Evolutionary conservation across 768 basidiomycete genomes (phyloP).

Genomic region (Gymnopilus junonius): DNA sequence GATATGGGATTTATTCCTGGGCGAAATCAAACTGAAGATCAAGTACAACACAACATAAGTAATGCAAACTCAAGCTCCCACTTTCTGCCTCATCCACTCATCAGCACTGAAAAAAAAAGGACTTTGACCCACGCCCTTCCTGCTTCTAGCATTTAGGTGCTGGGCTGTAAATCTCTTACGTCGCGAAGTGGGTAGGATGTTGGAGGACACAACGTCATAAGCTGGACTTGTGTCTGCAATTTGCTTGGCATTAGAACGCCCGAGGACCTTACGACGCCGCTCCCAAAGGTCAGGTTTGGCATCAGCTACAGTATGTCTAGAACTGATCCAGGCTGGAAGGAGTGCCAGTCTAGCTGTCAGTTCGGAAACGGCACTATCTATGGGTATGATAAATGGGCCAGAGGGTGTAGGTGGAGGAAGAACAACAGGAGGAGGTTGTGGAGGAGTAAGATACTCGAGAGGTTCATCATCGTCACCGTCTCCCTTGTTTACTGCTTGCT

Average conservation of each 20-base stretch:
- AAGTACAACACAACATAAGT: not conserved
- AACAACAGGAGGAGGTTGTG: not conserved
- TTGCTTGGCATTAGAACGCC: not conserved
- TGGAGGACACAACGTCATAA: not conserved
- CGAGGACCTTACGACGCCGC: not conserved
- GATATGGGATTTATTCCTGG: not conserved
- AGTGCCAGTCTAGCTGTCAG: not conserved
- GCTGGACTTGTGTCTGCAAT: not conserved
- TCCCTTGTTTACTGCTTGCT: not conserved
- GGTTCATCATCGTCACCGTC: constrained; percentile 1
- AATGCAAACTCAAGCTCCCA: not conserved
- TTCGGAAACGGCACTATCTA: not conserved
- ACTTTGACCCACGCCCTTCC: not conserved
- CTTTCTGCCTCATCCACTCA: constrained; percentile 16
- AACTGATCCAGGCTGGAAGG: constrained; percentile 13
- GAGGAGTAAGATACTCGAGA: constrained; percentile 15
- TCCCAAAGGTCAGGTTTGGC: constrained; percentile 7
- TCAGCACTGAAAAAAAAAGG: constrained; percentile 17
- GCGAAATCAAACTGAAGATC: not conserved
- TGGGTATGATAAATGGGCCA: not conserved
- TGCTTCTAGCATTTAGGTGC: not conserved
- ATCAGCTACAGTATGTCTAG: not conserved
- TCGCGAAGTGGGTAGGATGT: not conserved
- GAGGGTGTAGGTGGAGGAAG: not conserved
- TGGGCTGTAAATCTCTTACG: constrained; percentile 4